Conservation (phyloP, 1,139 yeast genomes). For the Taphrina confusa region DNA sequence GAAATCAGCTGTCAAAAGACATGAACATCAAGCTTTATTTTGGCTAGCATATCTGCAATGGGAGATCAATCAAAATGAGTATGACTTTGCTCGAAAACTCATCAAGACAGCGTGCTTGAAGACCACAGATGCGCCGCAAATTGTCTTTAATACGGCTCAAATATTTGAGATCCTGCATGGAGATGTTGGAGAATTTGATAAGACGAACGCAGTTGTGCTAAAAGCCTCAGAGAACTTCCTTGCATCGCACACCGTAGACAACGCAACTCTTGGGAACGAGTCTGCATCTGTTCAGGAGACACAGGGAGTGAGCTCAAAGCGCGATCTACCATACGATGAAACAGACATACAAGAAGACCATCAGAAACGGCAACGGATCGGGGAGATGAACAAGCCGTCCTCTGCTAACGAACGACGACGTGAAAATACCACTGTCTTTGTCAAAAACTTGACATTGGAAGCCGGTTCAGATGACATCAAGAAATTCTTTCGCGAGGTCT, state of each 20-base stretch:
- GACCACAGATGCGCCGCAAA: slow-evolving; percentile 56
- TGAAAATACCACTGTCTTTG: slow-evolving; percentile 58
- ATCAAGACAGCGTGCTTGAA: slow-evolving; percentile 47
- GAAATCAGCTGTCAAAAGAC: slow-evolving; percentile 45
- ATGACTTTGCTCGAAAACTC: slow-evolving; percentile 39
- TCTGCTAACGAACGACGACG: slow-evolving; percentile 48
- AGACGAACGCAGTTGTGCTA: slow-evolving; percentile 40
- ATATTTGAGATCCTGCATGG: slow-evolving; percentile 51
- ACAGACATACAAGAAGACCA: neutral
- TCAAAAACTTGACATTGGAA: slow-evolving; percentile 50
- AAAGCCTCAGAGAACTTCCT: slow-evolving; percentile 7
- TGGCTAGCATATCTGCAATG: slow-evolving; percentile 55
- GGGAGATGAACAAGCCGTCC: neutral
- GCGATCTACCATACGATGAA: neutral
- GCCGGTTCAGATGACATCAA: no score
- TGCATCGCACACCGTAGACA: no score
- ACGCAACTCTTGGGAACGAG: no score
- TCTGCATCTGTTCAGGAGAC: neutral
- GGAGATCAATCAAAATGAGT: slow-evolving; percentile 47
- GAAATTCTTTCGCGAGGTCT: no score
- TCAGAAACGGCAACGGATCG: neutral
- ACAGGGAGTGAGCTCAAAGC: neutral
- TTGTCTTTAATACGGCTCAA: slow-evolving; percentile 54
- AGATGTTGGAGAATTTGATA: slow-evolving; percentile 42
- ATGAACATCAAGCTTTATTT: slow-evolving; percentile 50